phyloP scores from a whole-genome alignment of 495 filamentous ascomycete species.

The Terfezia boudieri region DNA sequence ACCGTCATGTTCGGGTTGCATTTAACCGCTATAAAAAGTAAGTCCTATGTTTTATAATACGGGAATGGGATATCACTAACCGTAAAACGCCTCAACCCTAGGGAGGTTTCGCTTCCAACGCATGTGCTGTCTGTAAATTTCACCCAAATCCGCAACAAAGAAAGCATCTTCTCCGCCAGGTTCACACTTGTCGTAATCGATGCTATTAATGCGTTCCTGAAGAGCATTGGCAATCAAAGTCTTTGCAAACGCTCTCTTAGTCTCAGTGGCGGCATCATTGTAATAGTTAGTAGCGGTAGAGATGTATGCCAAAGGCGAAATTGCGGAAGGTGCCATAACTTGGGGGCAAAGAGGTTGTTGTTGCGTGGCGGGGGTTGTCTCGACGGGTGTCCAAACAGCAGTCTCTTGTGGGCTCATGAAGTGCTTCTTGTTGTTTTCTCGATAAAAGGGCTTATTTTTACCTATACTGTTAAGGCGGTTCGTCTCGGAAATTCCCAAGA shows the following conservation, averaged over 20 bases:
- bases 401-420: background rate
- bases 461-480: constrained; percentile 16
- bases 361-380: constrained; percentile 16
- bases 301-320: constrained; percentile 3
- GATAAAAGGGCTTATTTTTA: too few relatives aligned
- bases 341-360: constrained; percentile 12
- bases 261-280: background rate
- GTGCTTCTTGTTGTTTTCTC: too few relatives aligned
- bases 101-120: constrained; percentile 90
- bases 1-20: constrained; percentile 90
- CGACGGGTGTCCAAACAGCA: background rate
- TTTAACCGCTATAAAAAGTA: constrained; percentile 52
- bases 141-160: constrained; percentile 93
- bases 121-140: constrained; percentile 95
- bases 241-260: constrained; percentile 8
- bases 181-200: constrained; percentile 68
- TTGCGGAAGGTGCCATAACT: constrained; percentile 16
- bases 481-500: constrained; percentile 17
- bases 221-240: constrained; percentile 55
- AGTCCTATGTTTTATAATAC: background rate
- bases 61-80: constrained; percentile 27
- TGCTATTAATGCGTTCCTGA: constrained; percentile 52
- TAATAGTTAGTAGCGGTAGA: background rate
- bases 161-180: constrained; percentile 90
- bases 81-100: constrained; percentile 90